Conservation (phyloP, 202 grass and related monocot genomes). For the Panicum virgatum region DNA sequence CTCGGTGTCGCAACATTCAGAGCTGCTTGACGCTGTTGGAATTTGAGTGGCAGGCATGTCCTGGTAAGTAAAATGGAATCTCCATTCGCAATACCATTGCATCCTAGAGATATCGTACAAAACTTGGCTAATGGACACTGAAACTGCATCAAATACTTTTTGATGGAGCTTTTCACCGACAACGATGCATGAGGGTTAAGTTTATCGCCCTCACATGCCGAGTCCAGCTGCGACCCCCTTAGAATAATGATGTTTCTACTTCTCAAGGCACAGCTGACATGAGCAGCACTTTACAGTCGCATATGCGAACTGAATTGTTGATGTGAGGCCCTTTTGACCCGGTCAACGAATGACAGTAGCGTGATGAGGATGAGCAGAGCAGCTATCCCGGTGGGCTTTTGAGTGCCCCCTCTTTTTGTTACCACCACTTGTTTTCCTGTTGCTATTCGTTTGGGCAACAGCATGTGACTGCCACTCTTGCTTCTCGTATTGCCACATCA, state of each 20-base stretch:
- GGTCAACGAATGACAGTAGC: slow-evolving; percentile 39
- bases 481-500: background rate
- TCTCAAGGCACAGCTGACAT: slow-evolving; percentile 30
- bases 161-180: slow-evolving; percentile 27
- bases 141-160: slow-evolving; percentile 24
- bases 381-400: slow-evolving; percentile 34
- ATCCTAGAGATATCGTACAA: background rate
- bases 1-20: slow-evolving; percentile 76
- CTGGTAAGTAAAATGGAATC: slow-evolving; percentile 10
- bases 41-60: slow-evolving; percentile 42
- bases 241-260: slow-evolving; percentile 38
- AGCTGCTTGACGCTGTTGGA: slow-evolving; percentile 94
- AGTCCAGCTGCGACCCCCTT: slow-evolving; percentile 33
- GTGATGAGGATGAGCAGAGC: slow-evolving; percentile 40
- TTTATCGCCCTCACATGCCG: slow-evolving; percentile 31
- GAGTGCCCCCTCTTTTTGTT: slow-evolving; percentile 24
- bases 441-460: slow-evolving; percentile 16
- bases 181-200: background rate
- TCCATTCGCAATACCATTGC: background rate
- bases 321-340: slow-evolving; percentile 43
- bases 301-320: slow-evolving; percentile 35
- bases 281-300: slow-evolving; percentile 45
- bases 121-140: slow-evolving; percentile 23
- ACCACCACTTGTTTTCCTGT: slow-evolving; percentile 51
- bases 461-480: slow-evolving; percentile 38